Evolutionary conservation across 169 alveolate genomes (phyloP).

Genomic region (Haemoproteus tartakovskyi): DNA sequence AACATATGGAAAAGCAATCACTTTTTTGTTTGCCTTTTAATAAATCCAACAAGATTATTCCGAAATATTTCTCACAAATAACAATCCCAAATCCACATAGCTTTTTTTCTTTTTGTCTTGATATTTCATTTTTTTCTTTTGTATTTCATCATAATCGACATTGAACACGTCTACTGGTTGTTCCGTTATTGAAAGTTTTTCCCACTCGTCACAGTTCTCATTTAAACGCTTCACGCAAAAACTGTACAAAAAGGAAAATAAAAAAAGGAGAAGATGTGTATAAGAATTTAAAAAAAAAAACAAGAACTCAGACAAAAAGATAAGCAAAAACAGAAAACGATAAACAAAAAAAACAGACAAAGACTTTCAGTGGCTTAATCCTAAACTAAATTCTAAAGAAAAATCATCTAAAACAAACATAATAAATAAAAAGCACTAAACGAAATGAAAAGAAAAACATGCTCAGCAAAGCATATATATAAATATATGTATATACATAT

Average conservation of each 20-base stretch:
- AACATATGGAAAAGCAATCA: too few species aligned
- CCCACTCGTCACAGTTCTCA: conserved; percentile 52
- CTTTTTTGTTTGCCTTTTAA: neutral
- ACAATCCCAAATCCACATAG: conserved; percentile 55
- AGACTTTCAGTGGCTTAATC: too few species aligned
- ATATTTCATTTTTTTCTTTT: conserved; percentile 1
- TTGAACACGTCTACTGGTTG: conserved; percentile 27
- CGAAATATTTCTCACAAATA: conserved; percentile 54
- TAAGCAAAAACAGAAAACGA: too few species aligned
- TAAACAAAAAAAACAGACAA: too few species aligned
- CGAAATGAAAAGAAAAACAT: too few species aligned
- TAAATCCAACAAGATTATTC: conserved; percentile 4
- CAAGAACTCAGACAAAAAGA: too few species aligned
- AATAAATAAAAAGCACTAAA: too few species aligned
- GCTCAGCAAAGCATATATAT: neutral
- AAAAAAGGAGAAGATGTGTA: neutral
- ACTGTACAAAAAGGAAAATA: neutral
- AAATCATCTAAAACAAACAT: too few species aligned
- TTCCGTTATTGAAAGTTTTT: conserved; percentile 38
- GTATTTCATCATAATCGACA: conserved; percentile 5
- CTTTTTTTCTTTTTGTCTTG: conserved; percentile 55
- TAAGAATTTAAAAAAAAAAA: too few species aligned
- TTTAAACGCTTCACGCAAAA: conserved; percentile 40
- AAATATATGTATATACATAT: conserved; percentile 1
- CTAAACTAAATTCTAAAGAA: too few species aligned